Base-by-base conservation (phyloP, 2,329 filamentous ascomycete species). In the Alternaria viburni region DNA sequence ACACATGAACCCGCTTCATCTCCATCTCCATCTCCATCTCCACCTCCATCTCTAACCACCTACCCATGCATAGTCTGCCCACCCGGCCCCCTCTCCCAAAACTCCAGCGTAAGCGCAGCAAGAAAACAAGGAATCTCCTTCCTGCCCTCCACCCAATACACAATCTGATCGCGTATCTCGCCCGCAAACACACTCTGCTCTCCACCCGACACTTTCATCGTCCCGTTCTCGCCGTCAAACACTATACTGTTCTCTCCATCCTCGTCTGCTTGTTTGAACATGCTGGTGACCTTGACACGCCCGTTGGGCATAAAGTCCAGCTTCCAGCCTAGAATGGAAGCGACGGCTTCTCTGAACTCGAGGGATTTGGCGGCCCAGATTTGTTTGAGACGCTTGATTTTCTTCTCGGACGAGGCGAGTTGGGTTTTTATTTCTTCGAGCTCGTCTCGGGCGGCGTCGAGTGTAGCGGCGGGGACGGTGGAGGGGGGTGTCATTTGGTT, bases 221-320 rank as follows among this genome's bases (percentile, higher is more conserved):
- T 97, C 8, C 95, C 96, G 61, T 91, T 90, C 82, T 97, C 93
- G 55, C 93, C 93, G 80, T 97, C 93, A 78, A 97, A 97, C 0
- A 97, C 89, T 49, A 89, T 89, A 6, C 83, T 86, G 65, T 88
- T 87, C 66, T 79, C 77, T 11, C 72, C 72, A 11, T 91, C 89
- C 59, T 91, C 88, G 7, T 86, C 77, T 78, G 88, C 81, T 0
- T 93, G 91, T 76, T 91, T 92, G 76, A 95, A 96, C 69, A 95
- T 91, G 63, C 87, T 91, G 58, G 95, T 96, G 21, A 97, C 93
- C 30, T 93, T 90, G 81, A 97, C 96, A 74, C 97, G 95, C 45
- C 96, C 96, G 78, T 97, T 97, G n/a, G 94, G 93, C 78, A 97
- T 91, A 78, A 99, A 98, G 30, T 96, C 93, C 12, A 98, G 89